Evolutionary conservation across 805 yeast species (phyloP).

Genomic region (Myxozyma monticola): DNA sequence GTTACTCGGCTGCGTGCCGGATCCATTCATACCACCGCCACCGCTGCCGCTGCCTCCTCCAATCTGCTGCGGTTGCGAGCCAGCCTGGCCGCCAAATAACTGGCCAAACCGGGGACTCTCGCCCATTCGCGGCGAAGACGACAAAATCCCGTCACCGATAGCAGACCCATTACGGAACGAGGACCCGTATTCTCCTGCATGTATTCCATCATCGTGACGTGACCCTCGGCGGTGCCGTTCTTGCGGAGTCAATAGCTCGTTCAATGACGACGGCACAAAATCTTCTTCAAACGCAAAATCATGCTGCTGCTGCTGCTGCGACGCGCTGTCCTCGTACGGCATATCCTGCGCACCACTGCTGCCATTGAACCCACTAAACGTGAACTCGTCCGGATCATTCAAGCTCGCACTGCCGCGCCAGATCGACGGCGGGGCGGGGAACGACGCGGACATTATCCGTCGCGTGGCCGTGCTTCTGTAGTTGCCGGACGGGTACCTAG

Average conservation of each 20-base stretch:
- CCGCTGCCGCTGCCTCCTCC: background rate
- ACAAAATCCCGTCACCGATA: slow-evolving; percentile 17
- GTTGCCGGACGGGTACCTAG: background rate
- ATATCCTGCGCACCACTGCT: background rate
- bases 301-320: background rate
- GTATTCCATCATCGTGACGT: slow-evolving; percentile 37
- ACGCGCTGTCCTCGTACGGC: background rate
- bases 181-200: slow-evolving; percentile 1
- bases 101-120: slow-evolving; percentile 27
- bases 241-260: slow-evolving; percentile 80
- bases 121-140: slow-evolving; percentile 21
- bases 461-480: background rate
- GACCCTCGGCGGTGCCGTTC: slow-evolving; percentile 72
- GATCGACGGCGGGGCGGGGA: slow-evolving; percentile 25
- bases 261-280: slow-evolving; percentile 75
- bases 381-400: slow-evolving; percentile 1
- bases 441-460: slow-evolving; percentile 27
- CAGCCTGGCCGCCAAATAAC: slow-evolving; percentile 8
- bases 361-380: slow-evolving; percentile 15
- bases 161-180: slow-evolving; percentile 9
- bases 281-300: slow-evolving; percentile 60
- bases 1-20: background rate
- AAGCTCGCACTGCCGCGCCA: slow-evolving; percentile 20
- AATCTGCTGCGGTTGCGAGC: background rate
- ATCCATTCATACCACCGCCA: background rate